A percentile compares a stretch with the other conserved stretches of the same genome.
Evolutionary conservation across 306 rosid genomes (phyloP).

Genomic region (Lablab purpureus): DNA sequence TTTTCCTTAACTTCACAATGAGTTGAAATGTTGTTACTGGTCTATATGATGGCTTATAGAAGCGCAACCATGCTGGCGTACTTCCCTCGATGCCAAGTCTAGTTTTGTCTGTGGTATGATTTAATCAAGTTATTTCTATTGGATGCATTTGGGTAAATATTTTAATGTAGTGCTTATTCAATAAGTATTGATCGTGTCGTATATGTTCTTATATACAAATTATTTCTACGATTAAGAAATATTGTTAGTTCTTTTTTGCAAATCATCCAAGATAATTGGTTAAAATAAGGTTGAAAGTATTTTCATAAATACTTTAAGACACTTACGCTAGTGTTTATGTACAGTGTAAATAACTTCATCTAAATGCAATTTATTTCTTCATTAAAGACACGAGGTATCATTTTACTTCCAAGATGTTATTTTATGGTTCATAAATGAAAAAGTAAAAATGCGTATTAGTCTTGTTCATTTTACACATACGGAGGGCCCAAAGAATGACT

Average conservation of each 20-base stretch:
- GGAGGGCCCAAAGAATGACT: background rate
- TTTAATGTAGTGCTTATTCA: background rate
- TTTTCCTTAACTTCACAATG: background rate
- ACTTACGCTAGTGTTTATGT: background rate
- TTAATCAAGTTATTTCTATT: background rate
- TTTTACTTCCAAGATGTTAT: background rate
- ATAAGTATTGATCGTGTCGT: background rate
- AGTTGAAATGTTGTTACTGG: background rate
- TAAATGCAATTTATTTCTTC: background rate
- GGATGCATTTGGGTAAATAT: background rate
- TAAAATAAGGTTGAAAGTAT: background rate
- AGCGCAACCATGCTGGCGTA: background rate
- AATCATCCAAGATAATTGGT: background rate
- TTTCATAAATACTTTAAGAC: background rate
- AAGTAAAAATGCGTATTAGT: background rate
- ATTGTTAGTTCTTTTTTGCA: background rate
- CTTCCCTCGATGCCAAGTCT: background rate
- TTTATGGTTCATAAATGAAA: background rate
- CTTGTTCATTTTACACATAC: background rate
- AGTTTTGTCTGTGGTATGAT: background rate
- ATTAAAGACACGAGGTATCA: too few species aligned
- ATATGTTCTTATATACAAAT: background rate
- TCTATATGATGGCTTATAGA: background rate
- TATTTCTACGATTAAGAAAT: background rate
- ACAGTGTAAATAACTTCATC: background rate